Base-by-base conservation (phyloP, 2,329 filamentous ascomycete genomes). In the Pestalotiopsis sp. region DNA sequence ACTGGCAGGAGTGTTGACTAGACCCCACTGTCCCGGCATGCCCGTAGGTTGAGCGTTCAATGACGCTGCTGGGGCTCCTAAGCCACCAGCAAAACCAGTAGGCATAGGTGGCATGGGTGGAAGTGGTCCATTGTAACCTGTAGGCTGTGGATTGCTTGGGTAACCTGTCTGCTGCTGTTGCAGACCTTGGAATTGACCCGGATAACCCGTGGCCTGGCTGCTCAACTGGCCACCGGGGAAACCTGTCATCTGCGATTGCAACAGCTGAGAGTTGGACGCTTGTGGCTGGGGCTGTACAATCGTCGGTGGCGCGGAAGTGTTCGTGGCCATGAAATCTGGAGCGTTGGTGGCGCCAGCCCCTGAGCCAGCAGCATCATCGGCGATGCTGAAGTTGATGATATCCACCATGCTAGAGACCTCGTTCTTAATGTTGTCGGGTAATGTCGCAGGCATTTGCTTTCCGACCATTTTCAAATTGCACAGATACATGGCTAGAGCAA, bases 331-430 rank as follows among this genome's bases (percentile, higher is more conserved):
- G 77, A 95, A 94, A 74, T 90, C 91, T 1, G 93, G 91, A 17
- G 89, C 89, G 79, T 93, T 95, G 70, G 84, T 88, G 66, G 85
- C 58, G 13, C 23, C 85, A 3, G 81, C 75, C 36, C 84, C 82
- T n/a, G 86, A 80, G 23, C 87, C 81, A 56, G 82, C 84, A 52
- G 83, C 84, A 36, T 95, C 92, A 72, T 99, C 96, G 0, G 89
- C 90, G 27, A 98, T 88, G 73, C 92, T 94, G 79, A 99, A 99
- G 69, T 94, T 97, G 77, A 99, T 99, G 68, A 99, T 99, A 78
- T 99, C 96, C 56, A 99, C 96, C 95, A 99, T 98, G 81, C 96
- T 97, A 3, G 95, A 98, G 20, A 99, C 96, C 80, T 99, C 96
- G 76, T 99, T 99, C 83, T 91, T 92, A 72, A 99, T 91, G 69